A percentile compares a stretch with the other conserved stretches of the same genome.
Evolutionary conservation across 176 grass and related monocot species (phyloP).

Genomic region (Oryza glaberrima): DNA sequence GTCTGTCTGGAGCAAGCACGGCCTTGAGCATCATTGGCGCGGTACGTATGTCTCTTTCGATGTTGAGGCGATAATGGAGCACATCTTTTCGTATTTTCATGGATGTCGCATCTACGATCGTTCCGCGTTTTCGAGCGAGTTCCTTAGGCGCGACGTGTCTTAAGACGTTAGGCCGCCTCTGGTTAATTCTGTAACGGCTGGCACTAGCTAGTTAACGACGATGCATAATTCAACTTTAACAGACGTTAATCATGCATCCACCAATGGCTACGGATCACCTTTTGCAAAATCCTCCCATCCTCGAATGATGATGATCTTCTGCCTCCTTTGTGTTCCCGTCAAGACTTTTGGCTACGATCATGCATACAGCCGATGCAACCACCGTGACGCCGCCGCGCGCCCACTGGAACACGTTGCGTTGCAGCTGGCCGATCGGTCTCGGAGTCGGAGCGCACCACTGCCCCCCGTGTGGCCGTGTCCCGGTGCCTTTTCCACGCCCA

Average conservation of each 20-base stretch:
- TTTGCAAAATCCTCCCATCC: background rate
- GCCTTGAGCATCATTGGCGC: background rate
- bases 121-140: background rate
- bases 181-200: background rate
- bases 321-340: background rate
- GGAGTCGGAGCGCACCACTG: background rate
- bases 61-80: background rate
- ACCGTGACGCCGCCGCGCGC: background rate
- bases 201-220: background rate
- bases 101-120: background rate
- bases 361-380: background rate
- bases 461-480: background rate
- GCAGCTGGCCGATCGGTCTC: background rate
- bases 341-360: background rate
- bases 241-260: background rate
- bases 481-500: background rate
- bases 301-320: constrained; percentile 1
- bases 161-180: background rate
- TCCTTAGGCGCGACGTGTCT: background rate
- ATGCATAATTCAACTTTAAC: background rate
- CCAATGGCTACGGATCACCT: no score
- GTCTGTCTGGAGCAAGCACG: background rate
- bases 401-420: constrained; percentile 30
- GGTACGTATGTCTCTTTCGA: background rate
- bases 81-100: background rate